A percentile compares a stretch with the other conserved stretches of the same genome.
phyloP scores from a whole-genome alignment of 768 basidiomycete species.

The Tricholoma sp. region DNA sequence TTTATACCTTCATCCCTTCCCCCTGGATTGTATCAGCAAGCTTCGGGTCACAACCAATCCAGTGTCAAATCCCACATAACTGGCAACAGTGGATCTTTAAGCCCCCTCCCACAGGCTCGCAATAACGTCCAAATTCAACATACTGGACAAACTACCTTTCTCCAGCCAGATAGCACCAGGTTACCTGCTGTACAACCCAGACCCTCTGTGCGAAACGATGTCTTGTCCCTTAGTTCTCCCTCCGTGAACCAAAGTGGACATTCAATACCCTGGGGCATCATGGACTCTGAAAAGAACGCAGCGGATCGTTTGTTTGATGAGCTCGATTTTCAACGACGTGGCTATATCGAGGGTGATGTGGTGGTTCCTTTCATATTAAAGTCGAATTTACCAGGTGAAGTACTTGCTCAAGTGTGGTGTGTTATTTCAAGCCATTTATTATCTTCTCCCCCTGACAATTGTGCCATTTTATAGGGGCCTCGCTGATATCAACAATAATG shows the following conservation, averaged over 20 bases:
- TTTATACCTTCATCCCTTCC: constrained; percentile 75
- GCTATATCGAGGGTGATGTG: constrained; percentile 87
- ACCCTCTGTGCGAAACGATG: constrained; percentile 31
- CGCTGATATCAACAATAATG: constrained; percentile 83
- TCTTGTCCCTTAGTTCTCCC: constrained; percentile 18
- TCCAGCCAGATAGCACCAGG: constrained; percentile 50
- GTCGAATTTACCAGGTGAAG: constrained; percentile 75
- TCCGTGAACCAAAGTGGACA: constrained; percentile 22
- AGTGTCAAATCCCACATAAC: constrained; percentile 50
- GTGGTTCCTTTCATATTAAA: constrained; percentile 96
- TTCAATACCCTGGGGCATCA: constrained; percentile 72
- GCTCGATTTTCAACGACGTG: constrained; percentile 70
- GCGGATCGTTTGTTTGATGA: constrained; percentile 77
- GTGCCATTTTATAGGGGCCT: constrained; percentile 65
- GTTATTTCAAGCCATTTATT: constrained; percentile 20
- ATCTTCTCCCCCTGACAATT: neutral
- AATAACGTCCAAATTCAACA: constrained; percentile 53
- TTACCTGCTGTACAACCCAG: constrained; percentile 24
- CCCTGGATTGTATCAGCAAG: constrained; percentile 82
- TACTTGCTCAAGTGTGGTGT: constrained; percentile 89
- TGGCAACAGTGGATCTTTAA: constrained; percentile 57
- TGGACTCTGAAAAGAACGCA: constrained; percentile 67
- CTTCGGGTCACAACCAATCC: constrained; percentile 39
- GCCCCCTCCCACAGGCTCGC: constrained; percentile 41
- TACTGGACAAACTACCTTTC: constrained; percentile 49